Conservation (phyloP, 164 flowering plant genomes). For the Protea cynaroides region DNA sequence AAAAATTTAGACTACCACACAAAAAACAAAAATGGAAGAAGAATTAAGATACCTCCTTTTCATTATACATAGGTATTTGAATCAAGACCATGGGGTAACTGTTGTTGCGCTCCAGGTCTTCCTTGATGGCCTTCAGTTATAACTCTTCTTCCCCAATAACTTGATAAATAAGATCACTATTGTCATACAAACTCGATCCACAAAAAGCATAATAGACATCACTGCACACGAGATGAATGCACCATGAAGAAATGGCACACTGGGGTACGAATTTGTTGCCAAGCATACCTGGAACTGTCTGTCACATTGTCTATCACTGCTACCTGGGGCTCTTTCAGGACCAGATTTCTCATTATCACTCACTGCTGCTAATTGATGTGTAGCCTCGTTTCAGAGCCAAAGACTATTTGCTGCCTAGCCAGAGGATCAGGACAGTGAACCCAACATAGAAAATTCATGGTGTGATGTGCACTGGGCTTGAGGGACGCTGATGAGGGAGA, state of each 20-base stretch:
- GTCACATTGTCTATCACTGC: slow-evolving; percentile 17
- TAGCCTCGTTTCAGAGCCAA: background rate
- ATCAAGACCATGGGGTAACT: slow-evolving; percentile 49
- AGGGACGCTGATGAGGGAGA: background rate
- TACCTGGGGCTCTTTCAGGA: slow-evolving; percentile 16
- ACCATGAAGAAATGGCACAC: slow-evolving; percentile 29
- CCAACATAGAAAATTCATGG: too few species aligned
- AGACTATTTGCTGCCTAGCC: background rate
- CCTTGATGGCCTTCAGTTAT: slow-evolving; percentile 35
- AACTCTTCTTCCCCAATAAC: slow-evolving; percentile 34
- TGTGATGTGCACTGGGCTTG: background rate
- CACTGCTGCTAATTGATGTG: background rate
- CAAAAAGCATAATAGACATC: slow-evolving; percentile 65
- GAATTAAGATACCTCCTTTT: slow-evolving; percentile 45
- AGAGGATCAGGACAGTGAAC: background rate
- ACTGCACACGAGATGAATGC: slow-evolving; percentile 36
- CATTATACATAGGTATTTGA: slow-evolving; percentile 75
- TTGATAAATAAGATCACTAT: slow-evolving; percentile 40
- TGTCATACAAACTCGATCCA: slow-evolving; percentile 59
- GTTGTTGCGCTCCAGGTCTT: slow-evolving; percentile 37
- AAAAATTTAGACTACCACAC: background rate
- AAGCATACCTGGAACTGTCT: slow-evolving; percentile 21
- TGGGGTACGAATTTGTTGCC: slow-evolving; percentile 33
- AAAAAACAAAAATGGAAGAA: background rate
- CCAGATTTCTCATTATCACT: slow-evolving; percentile 29